Conservation (phyloP, 768 basidiomycete genomes). For the Rhodosporidiobolus odoratus region DNA sequence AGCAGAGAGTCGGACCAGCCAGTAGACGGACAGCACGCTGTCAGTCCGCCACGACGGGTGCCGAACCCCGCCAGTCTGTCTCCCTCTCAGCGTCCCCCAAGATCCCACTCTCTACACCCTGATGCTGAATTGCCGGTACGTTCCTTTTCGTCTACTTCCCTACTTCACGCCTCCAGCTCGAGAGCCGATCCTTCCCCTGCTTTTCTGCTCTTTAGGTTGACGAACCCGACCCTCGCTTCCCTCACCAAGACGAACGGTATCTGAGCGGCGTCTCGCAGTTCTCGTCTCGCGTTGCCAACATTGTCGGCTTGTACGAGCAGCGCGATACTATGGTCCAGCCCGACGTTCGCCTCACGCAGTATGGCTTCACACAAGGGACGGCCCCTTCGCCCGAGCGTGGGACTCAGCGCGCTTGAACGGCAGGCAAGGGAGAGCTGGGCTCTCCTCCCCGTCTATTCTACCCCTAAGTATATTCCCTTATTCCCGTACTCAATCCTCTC, state of each 20-base stretch:
- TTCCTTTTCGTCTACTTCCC: background rate
- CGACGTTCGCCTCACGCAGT: conserved; percentile 13
- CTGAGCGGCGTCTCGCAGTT: conserved; percentile 15
- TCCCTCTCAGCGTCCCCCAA: background rate
- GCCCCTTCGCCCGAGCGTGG: too few species aligned
- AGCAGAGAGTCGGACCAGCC: background rate
- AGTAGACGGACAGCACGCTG: background rate
- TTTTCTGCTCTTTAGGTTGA: conserved; percentile 1
- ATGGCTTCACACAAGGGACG: too few species aligned
- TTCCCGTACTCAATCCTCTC: too few species aligned
- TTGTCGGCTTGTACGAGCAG: conserved; percentile 30
- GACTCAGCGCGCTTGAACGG: too few species aligned
- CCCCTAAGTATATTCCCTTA: too few species aligned
- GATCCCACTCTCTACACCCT: background rate
- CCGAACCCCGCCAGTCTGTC: too few species aligned
- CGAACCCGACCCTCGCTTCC: conserved; percentile 3
- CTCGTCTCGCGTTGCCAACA: conserved; percentile 20
- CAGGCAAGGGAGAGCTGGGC: too few species aligned
- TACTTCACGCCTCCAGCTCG: too few species aligned
- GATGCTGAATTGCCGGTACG: conserved; percentile 3
- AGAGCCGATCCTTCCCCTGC: background rate
- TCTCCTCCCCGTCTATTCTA: too few species aligned
- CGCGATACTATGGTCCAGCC: background rate
- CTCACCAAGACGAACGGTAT: conserved; percentile 5
- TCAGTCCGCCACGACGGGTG: background rate